phyloP scores from a whole-genome alignment of 1,139 yeast genomes.

The Yamadazyma dendronema region DNA sequence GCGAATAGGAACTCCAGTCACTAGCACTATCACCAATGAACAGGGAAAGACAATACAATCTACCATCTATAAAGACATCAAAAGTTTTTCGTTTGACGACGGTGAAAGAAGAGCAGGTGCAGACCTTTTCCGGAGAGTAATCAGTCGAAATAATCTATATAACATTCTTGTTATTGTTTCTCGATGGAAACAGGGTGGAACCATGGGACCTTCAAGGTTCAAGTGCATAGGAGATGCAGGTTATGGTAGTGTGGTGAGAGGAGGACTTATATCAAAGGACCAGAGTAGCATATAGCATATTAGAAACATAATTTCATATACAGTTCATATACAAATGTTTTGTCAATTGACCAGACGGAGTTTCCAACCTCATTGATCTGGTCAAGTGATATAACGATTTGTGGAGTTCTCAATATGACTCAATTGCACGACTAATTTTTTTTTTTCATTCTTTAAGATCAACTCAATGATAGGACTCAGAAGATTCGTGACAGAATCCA shows the following conservation, averaged over 20 bases:
- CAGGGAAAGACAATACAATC: neutral
- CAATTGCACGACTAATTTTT: too few species aligned
- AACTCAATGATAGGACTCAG: too few species aligned
- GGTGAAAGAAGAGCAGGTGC: constrained; percentile 70
- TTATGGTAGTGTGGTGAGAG: constrained; percentile 35
- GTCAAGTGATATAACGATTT: too few species aligned
- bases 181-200: constrained; percentile 73
- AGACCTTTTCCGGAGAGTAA: constrained; percentile 46
- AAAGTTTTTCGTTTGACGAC: constrained; percentile 59
- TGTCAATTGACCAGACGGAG: too few species aligned
- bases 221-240: constrained; percentile 58
- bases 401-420: too few species aligned
- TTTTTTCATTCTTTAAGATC: too few species aligned
- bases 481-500: too few species aligned
- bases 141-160: constrained; percentile 45
- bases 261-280: constrained; percentile 1
- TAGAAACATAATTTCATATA: neutral
- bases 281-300: neutral
- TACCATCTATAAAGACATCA: constrained; percentile 22
- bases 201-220: constrained; percentile 63
- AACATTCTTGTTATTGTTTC: constrained; percentile 63
- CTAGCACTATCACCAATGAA: neutral
- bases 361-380: neutral
- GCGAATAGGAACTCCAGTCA: constrained; percentile 41
- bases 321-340: too few species aligned